Evolutionary conservation across 805 yeast species (phyloP).

Genomic region (Suhomyces sp.): DNA sequence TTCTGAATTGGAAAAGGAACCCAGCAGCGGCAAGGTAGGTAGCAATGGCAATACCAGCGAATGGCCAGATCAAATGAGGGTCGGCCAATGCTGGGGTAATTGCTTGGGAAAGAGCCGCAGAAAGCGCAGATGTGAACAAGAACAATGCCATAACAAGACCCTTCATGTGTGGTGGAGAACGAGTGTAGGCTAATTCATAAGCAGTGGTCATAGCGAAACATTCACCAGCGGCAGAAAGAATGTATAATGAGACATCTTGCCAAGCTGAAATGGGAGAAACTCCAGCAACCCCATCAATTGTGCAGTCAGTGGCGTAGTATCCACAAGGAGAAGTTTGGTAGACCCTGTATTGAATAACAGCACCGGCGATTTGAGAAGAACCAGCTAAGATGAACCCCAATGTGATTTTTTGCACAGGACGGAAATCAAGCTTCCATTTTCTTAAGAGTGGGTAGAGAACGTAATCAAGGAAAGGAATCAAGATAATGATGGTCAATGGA

Average conservation of each 20-base stretch:
- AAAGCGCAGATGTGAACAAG: slow-evolving; percentile 44
- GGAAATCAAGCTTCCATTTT: slow-evolving; percentile 39
- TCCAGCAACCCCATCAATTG: slow-evolving; percentile 10
- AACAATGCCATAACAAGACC: slow-evolving; percentile 50
- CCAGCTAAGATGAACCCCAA: slow-evolving; percentile 50
- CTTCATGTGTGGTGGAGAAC: slow-evolving; percentile 50
- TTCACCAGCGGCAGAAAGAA: slow-evolving; percentile 52
- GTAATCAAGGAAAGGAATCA: slow-evolving; percentile 51
- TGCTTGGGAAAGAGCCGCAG: slow-evolving; percentile 48
- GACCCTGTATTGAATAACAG: slow-evolving; percentile 48
- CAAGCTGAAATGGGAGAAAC: slow-evolving; percentile 33
- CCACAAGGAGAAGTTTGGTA: slow-evolving; percentile 55
- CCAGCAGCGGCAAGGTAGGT: slow-evolving; percentile 33
- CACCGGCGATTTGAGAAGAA: slow-evolving; percentile 48
- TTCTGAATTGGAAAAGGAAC: slow-evolving; percentile 36
- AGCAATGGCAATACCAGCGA: slow-evolving; percentile 39
- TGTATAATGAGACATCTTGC: slow-evolving; percentile 28
- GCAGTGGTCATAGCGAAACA: slow-evolving; percentile 53
- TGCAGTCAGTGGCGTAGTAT: slow-evolving; percentile 40
- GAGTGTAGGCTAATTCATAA: slow-evolving; percentile 54
- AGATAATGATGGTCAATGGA: slow-evolving; percentile 51
- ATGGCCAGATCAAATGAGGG: slow-evolving; percentile 45
- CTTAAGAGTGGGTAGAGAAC: slow-evolving; percentile 48
- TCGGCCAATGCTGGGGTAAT: slow-evolving; percentile 40
- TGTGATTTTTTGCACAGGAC: slow-evolving; percentile 45